phyloP scores from a whole-genome alignment of 805 yeast genomes.

The Lipomyces yamanashiensis region DNA sequence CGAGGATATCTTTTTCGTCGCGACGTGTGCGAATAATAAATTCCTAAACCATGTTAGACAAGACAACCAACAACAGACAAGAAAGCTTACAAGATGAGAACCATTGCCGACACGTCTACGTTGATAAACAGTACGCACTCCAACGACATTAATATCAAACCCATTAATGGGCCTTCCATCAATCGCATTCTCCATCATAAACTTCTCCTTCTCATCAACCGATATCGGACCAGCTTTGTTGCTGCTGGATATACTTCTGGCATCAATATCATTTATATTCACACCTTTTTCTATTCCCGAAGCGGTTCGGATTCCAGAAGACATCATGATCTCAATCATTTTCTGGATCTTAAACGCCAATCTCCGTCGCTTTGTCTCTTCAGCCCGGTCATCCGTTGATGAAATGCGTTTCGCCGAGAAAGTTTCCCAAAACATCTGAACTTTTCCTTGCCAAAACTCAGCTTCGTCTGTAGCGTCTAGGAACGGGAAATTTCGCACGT shows the following conservation, averaged over 20 bases:
- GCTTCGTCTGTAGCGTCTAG: conserved; percentile 56
- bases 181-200: conserved; percentile 33
- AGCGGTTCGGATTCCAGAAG: conserved; percentile 69
- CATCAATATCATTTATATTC: conserved; percentile 15
- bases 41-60: conserved; percentile 30
- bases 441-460: conserved; percentile 77
- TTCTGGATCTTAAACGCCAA: conserved; percentile 64
- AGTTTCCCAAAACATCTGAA: conserved; percentile 81
- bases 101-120: conserved; percentile 26
- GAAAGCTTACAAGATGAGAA: conserved; percentile 27
- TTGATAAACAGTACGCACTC: conserved; percentile 53
- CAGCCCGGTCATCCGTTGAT: conserved; percentile 74
- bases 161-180: conserved; percentile 55
- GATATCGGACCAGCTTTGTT: conserved; percentile 19
- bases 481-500: conserved; percentile 76
- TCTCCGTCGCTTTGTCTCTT: conserved; percentile 70
- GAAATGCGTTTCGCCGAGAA: conserved; percentile 75
- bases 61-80: neutral
- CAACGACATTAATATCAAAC: conserved; percentile 65
- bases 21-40: conserved; percentile 57
- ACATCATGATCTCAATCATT: conserved; percentile 68
- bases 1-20: conserved; percentile 49
- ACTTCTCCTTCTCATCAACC: conserved; percentile 32
- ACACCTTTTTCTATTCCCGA: conserved; percentile 36
- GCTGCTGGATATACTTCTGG: neutral